phyloP scores from a whole-genome alignment of 768 basidiomycete genomes.

The Rhodotorula diobovata region DNA sequence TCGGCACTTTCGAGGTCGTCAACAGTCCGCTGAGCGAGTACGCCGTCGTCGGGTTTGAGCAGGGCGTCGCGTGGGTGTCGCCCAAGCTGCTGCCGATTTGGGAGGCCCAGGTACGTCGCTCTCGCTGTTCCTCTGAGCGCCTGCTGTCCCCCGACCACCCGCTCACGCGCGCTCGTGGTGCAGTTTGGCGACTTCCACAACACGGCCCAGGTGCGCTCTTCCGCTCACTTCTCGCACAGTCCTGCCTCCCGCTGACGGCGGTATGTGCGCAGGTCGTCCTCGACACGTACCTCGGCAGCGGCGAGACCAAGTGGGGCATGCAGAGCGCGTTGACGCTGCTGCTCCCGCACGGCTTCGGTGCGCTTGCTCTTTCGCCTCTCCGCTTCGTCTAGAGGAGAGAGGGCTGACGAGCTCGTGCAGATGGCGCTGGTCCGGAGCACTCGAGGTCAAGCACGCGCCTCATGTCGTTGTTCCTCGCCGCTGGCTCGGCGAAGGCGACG shows the following conservation, averaged over 20 bases:
- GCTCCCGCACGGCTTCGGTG: conserved; percentile 67
- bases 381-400: not conserved
- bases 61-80: conserved; percentile 81
- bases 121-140: not conserved
- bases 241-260: not conserved
- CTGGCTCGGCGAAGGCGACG: too few species aligned
- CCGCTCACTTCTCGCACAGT: not conserved
- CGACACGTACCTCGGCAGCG: conserved; percentile 78
- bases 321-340: conserved; percentile 83
- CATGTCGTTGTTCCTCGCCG: not conserved
- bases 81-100: conserved; percentile 78
- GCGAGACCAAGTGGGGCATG: conserved; percentile 88
- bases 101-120: conserved; percentile 68
- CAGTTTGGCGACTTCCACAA: conserved; percentile 93
- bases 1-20: conserved; percentile 51
- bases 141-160: not conserved
- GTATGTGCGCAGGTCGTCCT: conserved; percentile 61
- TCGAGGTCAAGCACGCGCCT: conserved; percentile 52
- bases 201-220: conserved; percentile 57
- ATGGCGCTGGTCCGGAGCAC: conserved; percentile 90
- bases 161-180: too few species aligned
- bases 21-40: conserved; percentile 39
- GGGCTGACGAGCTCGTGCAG: conserved; percentile 49
- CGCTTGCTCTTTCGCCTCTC: not conserved
- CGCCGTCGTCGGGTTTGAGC: conserved; percentile 61